phyloP scores from a whole-genome alignment of 441 rosid genomes.

The Melastoma candidum region DNA sequence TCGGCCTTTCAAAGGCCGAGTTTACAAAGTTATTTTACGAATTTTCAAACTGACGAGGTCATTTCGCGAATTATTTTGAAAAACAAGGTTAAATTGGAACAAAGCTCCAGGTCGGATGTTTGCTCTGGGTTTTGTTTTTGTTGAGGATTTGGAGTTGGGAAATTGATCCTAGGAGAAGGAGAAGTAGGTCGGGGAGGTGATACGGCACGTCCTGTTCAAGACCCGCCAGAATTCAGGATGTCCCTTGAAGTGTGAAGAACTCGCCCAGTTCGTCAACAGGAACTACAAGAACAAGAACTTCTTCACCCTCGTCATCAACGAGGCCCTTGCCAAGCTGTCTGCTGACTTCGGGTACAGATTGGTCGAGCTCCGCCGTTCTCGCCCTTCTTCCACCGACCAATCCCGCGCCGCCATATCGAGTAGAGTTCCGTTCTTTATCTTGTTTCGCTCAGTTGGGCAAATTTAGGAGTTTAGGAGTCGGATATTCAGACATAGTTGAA shows the following conservation, averaged over 20 bases:
- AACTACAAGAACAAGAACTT: constrained; percentile 55
- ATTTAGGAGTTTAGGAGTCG: no score
- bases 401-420: constrained; percentile 44
- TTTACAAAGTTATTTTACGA: no score
- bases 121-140: no score
- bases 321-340: constrained; percentile 56
- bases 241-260: constrained; percentile 78
- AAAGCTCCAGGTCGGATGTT: no score
- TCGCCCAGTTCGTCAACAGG: constrained; percentile 68
- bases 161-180: constrained; percentile 48
- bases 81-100: no score
- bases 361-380: constrained; percentile 65
- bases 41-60: no score
- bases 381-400: constrained; percentile 40
- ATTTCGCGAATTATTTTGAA: no score
- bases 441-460: not conserved
- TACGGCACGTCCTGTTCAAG: constrained; percentile 71
- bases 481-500: no score
- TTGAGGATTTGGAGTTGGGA: no score
- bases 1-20: no score
- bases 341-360: constrained; percentile 55
- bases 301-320: constrained; percentile 50
- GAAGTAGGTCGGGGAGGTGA: constrained; percentile 80
- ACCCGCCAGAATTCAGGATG: constrained; percentile 68
- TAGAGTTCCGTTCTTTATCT: constrained; percentile 12